Conservation (phyloP, 257 asterid species). For the Lithospermum erythrorhizon region DNA sequence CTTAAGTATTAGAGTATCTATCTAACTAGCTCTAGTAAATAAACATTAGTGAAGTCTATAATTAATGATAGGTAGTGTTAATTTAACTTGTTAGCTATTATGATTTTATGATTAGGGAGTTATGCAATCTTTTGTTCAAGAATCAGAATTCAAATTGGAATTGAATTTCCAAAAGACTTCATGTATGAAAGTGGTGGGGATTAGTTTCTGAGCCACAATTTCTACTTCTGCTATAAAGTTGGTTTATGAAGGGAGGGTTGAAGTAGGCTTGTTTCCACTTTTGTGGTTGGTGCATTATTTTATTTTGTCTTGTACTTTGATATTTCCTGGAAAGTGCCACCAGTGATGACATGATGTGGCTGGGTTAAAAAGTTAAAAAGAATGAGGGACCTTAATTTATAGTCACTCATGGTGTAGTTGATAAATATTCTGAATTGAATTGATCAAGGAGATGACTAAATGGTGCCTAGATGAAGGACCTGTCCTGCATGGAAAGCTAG, state of each 20-base stretch:
- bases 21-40: neutral
- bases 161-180: neutral
- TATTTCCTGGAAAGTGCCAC: conserved; percentile 3
- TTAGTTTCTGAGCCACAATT: neutral
- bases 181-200: neutral
- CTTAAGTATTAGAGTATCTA: conserved; percentile 15
- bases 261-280: conserved; percentile 46
- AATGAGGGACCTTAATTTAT: neutral
- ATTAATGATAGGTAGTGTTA: neutral
- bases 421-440: too few relatives aligned
- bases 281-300: conserved; percentile 47
- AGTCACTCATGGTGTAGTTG: too few relatives aligned
- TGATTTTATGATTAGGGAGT: too few relatives aligned
- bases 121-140: too few relatives aligned
- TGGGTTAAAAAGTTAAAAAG: conserved; percentile 8
- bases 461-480: too few relatives aligned
- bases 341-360: conserved; percentile 9
- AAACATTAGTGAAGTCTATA: neutral
- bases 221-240: conserved; percentile 27
- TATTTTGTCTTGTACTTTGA: conserved; percentile 32
- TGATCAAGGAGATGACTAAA: too few relatives aligned
- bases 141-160: neutral
- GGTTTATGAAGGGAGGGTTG: conserved; percentile 36
- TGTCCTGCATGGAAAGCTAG: too few relatives aligned
- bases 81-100: neutral